These are phyloP conservation scores for Macrolepiota albuminosa DNA, from an alignment of 768 basidiomycete genomes.

Conservation along the genomic window DNA sequence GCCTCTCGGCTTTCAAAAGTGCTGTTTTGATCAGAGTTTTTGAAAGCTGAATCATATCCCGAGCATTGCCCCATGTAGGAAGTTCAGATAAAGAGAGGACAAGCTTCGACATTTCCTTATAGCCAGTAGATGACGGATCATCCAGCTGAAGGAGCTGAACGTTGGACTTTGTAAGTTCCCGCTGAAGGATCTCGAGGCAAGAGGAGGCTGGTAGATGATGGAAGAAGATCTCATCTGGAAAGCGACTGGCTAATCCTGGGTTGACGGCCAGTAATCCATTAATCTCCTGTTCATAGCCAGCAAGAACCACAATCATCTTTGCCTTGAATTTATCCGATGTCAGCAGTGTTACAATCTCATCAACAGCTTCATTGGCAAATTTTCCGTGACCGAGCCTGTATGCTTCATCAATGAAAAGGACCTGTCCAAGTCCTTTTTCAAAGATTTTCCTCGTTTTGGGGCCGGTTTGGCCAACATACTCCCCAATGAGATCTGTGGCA, in stretches of 20 bases:
- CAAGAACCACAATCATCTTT: conserved; percentile 63
- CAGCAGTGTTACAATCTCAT: conserved; percentile 61
- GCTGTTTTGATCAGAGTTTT: conserved; percentile 22
- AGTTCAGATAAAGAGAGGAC: not conserved
- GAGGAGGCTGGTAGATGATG: conserved; percentile 38
- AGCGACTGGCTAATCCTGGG: conserved; percentile 61
- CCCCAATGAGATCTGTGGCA: conserved; percentile 62
- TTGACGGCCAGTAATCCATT: conserved; percentile 55
- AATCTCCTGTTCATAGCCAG: conserved; percentile 69
- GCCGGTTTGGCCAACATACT: conserved; percentile 23
- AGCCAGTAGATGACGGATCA: not conserved
- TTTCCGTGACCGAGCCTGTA: not conserved
- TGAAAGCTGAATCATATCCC: not conserved
- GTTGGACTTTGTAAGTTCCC: not conserved
- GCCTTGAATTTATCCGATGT: conserved; percentile 53
- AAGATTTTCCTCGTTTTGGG: not conserved
- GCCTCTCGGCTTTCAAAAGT: conserved; percentile 21
- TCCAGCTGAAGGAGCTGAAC: not conserved
- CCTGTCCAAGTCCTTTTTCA: not conserved
- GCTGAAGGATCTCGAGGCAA: not conserved
- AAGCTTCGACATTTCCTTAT: not conserved
- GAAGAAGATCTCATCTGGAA: conserved; percentile 58
- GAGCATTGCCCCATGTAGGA: conserved; percentile 2
- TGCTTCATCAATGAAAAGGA: not conserved
- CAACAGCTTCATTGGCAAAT: conserved; percentile 68